Evolutionary conservation across 306 rosid genomes (phyloP), one percentile per base, ranked within the genome.

Genomic region (Dalbergia cultrata): DNA sequence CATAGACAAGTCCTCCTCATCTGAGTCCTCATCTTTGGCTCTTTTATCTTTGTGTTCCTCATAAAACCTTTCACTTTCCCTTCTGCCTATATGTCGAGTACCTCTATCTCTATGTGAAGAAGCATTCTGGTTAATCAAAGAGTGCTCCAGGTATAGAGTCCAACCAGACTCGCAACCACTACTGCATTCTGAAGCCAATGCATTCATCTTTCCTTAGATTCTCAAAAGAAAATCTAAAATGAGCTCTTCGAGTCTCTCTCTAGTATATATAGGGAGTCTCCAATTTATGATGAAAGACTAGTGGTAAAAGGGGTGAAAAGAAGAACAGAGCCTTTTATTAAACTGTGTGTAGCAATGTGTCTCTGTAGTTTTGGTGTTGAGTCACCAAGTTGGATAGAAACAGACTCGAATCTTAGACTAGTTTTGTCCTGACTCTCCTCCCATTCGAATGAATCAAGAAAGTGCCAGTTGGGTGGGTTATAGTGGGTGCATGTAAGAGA

Each of bases 131-230:
- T 85, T 75, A 79, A 69, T 85, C 53, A 85, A 85, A 78, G 99
- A 92, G 5, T 92, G 94, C 19, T 93, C 97, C 1, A 96, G 83
- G 84, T 96, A 96, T 67, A 83, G 70, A 88, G 99, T 96, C 99
- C 99, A 96, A 79, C 99, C 98, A 81, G 99, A 96, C 81, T 93
- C 99, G 71, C 94, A 89, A 13, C 94, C 98, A 76, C 94, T 88
- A 5, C 89, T 89, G 74, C 97, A 88, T 87, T 92, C 98, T 44
- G 99, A 90, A 78, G 77, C 91, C 70, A 85, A 78, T 45, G 80
- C 83, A 72, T 92, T 87, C 98, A 93, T 95, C 76, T 70, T 85
- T 68, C 43, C 52, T 18, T 7, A 39, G 54, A 56, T n/a, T 52
- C 61, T 66, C 44, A 33, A 63, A 31, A 67, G 52, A 74, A 66